phyloP scores from a whole-genome alignment of 2,329 filamentous ascomycete genomes.

The Paraphoma chrysanthemicola region DNA sequence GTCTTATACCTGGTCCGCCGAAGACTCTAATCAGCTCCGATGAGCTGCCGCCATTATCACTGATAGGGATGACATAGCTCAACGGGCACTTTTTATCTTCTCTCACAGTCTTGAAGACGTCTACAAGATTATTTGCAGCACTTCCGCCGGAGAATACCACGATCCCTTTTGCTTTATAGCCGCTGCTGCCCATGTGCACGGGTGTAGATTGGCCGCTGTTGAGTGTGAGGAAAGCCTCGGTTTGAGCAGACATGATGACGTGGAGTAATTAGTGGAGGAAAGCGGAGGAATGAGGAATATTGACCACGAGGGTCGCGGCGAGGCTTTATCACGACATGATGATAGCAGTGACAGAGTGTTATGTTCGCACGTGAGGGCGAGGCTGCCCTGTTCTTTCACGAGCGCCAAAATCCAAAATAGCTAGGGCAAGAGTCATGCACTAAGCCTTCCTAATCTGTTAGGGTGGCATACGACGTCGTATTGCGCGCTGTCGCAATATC shows the following conservation, averaged over 20 bases:
- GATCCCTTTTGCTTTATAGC: slow-evolving; percentile 60
- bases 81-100: slow-evolving; percentile 71
- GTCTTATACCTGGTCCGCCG: slow-evolving; percentile 79
- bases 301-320: slow-evolving; percentile 22
- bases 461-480: slow-evolving; percentile 5
- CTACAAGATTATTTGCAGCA: slow-evolving; percentile 92
- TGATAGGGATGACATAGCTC: slow-evolving; percentile 92
- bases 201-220: slow-evolving; percentile 23
- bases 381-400: slow-evolving; percentile 15
- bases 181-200: slow-evolving; percentile 27
- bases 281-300: not conserved
- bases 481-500: slow-evolving; percentile 25
- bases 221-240: slow-evolving; percentile 23
- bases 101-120: slow-evolving; percentile 74
- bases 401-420: slow-evolving; percentile 13
- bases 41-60: slow-evolving; percentile 93
- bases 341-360: slow-evolving; percentile 26
- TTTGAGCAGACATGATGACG: slow-evolving; percentile 21
- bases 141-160: slow-evolving; percentile 92
- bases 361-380: slow-evolving; percentile 11
- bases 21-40: slow-evolving; percentile 94
- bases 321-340: slow-evolving; percentile 26
- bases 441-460: slow-evolving; percentile 19
- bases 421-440: slow-evolving; percentile 35
- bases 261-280: not conserved